Evolutionary conservation across 108 stramenopile genomes (phyloP), one percentile per base, ranked within the genome.

Genomic region (Nitzschia palea): DNA sequence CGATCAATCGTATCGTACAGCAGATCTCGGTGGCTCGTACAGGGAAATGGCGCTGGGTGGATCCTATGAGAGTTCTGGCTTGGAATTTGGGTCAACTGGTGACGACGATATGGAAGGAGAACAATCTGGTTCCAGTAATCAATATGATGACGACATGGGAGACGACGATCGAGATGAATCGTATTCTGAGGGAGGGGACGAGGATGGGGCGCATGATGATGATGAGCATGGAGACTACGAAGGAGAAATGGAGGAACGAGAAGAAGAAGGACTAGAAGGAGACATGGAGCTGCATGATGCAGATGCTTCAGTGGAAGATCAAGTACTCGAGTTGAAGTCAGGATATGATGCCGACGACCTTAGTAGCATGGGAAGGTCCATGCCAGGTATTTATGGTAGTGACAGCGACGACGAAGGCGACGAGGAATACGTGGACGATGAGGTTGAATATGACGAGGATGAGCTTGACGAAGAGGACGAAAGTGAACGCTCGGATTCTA

Each of bases 331-430:
- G 23, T 17, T 60, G 9, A 34, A 34, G 2, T 22, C 20, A 15
- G 33, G n/a, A 23, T 34, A 31, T 1, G 59, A 32, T 26, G 59
- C 20, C 18, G 67, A 68, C 25, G 67, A 68, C 12, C 26, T 68
- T 17, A 68, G 67, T 29, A 68, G 67, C 44, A 35, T 68, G 25
- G 67, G 67, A 37, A 15, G 52, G 2, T 68, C 67, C 0, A 52
- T 43, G 55, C 67, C 44, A 12, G 52, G 55, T 3, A 20, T 58
- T 1, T 68, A 57, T 30, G 56, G 67, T 12, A 48, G 55, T 29
- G 67, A 68, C 32, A 58, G 56, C 48, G 67, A 68, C 1, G 28
- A 44, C n/a, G 65, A 67, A 23, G 65, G 29, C 20, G 55, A 57
- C 9, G 47, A 67, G 8, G 67, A 68, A 2, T 33, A 68, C 14